Evolutionary conservation across 164 flowering plant species (phyloP).

Genomic region (Vitis cinerea): DNA sequence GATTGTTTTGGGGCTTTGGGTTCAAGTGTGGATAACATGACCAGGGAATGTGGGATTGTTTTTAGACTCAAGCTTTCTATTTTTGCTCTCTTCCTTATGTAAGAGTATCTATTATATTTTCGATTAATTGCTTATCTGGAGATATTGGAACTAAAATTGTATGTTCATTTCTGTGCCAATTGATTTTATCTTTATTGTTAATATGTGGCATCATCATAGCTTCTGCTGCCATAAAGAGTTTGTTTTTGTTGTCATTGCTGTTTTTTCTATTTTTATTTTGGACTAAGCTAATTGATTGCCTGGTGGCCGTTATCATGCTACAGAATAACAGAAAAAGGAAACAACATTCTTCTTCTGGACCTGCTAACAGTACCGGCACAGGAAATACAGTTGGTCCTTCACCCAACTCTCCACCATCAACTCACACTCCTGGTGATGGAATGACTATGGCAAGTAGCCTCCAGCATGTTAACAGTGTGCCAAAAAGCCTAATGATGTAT

Average conservation of each 20-base stretch:
- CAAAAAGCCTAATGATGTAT: constrained; percentile 68
- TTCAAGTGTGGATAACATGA: no score
- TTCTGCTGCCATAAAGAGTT: background rate
- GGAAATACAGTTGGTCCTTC: constrained; percentile 82
- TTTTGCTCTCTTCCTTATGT: no score
- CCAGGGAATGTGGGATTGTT: no score
- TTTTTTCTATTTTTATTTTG: background rate
- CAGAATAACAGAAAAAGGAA: constrained; percentile 79
- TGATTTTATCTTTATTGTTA: no score
- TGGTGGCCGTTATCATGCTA: constrained; percentile 10
- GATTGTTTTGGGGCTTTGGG: no score
- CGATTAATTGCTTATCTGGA: no score
- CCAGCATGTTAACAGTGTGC: constrained; percentile 60
- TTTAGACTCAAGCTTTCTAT: no score
- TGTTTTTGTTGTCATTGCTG: background rate
- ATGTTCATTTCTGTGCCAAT: no score
- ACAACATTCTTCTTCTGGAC: constrained; percentile 75
- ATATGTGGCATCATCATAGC: background rate
- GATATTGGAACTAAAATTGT: no score
- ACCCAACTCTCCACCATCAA: constrained; percentile 75
- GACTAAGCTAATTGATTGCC: constrained; percentile 9
- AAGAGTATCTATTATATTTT: no score
- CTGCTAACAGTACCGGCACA: constrained; percentile 84
- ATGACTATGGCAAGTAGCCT: constrained; percentile 42
- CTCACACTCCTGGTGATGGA: constrained; percentile 85